Evolutionary conservation across 495 filamentous ascomycete genomes (phyloP), one percentile per base, ranked within the genome.

Genomic region (Entonaema liquescens): DNA sequence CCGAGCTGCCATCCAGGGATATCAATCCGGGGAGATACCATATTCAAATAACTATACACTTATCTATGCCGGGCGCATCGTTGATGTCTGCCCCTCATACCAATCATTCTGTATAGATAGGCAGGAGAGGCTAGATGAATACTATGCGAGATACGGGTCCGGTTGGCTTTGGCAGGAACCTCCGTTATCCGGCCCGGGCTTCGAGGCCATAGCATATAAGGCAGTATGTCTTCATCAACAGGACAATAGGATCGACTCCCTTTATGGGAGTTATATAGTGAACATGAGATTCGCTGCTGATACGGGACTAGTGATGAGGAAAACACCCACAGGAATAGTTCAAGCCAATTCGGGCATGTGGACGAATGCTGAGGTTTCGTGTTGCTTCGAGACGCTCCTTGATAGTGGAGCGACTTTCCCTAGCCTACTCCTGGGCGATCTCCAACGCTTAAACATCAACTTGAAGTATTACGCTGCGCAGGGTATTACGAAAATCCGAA

Each of bases 121-220:
- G 50, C 28, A 42, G n/a, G 77, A 73, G 6, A 80, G 80, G 3
- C 77, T 86, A 15, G 80, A 82, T 63, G 75, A 71, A 8, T 85
- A 84, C 65, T 54, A 15, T 19, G 73, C 57, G 11, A 53, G 55
- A 26, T 65, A 83, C 64, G 83, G 83, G 23, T 72, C 76, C 13
- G 82, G 82, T 19, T 84, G 83, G 83, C 74, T 86, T 31, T 86
- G 83, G 83, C 81, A 82, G 42, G 84, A 86, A 64, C 80, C 82
- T 1, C 83, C 84, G 0, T 74, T 86, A 3, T 53, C 73, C 29
- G 71, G 68, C 12, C 17, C 62, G 5, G 65, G 57, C 9, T 67
- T 31, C 8, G 31, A 55, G 12, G 61, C 61, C 17, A 21, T 73
- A 8, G 78, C 74, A 31, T 80, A 76, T 53, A 79, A 77, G 55